Percentiles rank a stretch among this genome's conserved stretches.
Evolutionary conservation across 139 green algal species (phyloP).

Genomic region (Edaphochlamys debaryana): DNA sequence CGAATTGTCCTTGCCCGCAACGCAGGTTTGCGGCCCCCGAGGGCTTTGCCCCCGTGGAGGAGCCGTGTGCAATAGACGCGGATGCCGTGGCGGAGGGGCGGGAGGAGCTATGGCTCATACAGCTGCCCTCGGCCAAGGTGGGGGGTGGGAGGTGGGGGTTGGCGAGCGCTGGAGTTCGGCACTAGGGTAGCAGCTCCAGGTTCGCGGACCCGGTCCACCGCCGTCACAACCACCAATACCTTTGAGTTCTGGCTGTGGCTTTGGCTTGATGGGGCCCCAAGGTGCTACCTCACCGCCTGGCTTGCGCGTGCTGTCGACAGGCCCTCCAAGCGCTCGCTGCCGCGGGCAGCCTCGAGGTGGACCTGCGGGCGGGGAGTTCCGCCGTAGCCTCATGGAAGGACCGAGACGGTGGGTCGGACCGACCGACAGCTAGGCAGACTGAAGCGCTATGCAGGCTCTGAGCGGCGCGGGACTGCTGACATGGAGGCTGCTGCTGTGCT

Average conservation of each 20-base stretch:
- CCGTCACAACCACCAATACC: background rate
- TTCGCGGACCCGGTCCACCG: background rate
- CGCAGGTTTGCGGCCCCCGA: background rate
- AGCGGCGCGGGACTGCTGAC: background rate
- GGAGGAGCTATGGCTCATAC: constrained; percentile 47
- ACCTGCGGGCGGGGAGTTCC: background rate
- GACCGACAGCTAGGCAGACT: background rate
- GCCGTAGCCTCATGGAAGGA: background rate
- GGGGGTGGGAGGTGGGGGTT: background rate
- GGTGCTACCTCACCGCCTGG: too few species aligned
- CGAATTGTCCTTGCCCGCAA: background rate
- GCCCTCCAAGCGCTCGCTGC: constrained; percentile 8
- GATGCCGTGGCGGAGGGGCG: background rate
- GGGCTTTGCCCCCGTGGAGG: background rate
- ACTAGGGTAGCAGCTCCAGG: background rate
- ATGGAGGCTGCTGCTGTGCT: background rate
- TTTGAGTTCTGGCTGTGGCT: background rate
- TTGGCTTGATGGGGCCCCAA: background rate
- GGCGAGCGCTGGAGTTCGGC: background rate
- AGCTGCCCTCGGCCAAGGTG: constrained; percentile 25
- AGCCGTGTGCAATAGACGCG: background rate
- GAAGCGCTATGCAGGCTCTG: background rate
- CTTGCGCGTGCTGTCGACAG: too few species aligned
- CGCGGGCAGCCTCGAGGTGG: background rate
- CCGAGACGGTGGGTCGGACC: background rate